These are phyloP conservation scores for Trametes sp. DNA, from an alignment of 1,284 basidiomycete genomes.

Conservation along the genomic window DNA sequence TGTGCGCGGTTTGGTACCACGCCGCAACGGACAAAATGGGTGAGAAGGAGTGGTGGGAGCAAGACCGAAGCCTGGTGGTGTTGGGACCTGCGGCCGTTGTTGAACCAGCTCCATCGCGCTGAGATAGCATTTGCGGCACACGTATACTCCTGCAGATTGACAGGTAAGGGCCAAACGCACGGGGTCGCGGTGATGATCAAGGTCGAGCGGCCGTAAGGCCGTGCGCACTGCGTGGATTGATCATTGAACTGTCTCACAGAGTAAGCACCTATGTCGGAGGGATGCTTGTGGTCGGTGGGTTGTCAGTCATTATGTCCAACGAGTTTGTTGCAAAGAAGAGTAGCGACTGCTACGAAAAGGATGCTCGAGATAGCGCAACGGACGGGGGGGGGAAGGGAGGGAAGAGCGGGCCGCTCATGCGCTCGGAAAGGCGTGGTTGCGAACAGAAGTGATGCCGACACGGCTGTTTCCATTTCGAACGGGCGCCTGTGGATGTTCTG, in stretches of 20 bases:
- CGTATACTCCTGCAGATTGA: background rate
- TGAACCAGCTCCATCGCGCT: background rate
- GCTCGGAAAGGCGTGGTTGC: conserved; percentile 6
- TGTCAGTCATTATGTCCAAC: background rate
- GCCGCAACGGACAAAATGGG: background rate
- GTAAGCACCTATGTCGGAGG: background rate
- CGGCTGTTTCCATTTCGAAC: conserved; percentile 19
- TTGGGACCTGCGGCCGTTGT: background rate
- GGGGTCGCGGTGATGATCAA: conserved; percentile 9
- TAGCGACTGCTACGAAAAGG: too few species aligned
- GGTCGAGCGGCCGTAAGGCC: conserved; percentile 1
- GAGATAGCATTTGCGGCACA: background rate
- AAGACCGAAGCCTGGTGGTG: background rate
- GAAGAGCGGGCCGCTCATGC: conserved; percentile 8
- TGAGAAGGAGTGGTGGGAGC: background rate
- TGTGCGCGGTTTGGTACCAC: background rate
- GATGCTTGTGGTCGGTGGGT: background rate
- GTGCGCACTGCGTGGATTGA: conserved; percentile 8
- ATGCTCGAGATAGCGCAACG: background rate
- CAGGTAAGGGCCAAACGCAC: background rate
- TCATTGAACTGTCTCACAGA: background rate
- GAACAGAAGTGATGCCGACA: conserved; percentile 18
- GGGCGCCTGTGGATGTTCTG: conserved; percentile 1
- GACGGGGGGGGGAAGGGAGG: background rate
- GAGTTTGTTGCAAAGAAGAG: too few species aligned